phyloP scores from a whole-genome alignment of 75 land plant species.

The Sequoiadendron giganteum region DNA sequence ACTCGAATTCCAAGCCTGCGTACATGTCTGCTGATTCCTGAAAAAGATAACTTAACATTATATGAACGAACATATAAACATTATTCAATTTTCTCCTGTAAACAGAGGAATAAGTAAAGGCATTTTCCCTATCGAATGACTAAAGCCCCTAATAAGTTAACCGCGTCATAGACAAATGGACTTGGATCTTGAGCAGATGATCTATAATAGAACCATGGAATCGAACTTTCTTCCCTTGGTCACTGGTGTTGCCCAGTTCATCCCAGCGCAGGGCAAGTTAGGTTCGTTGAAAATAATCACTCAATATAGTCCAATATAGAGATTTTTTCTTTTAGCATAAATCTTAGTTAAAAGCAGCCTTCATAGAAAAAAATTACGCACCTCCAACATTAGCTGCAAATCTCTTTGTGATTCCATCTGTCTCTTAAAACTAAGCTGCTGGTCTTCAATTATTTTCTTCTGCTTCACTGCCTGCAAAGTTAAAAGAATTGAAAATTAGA shows the following conservation, averaged over 20 bases:
- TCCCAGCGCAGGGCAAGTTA: not conserved
- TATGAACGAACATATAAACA: not conserved
- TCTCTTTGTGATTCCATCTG: not conserved
- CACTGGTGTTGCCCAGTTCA: not conserved
- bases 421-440: not conserved
- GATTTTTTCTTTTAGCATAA: not conserved
- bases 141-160: not conserved
- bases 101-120: not conserved
- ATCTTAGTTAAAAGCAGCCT: not conserved
- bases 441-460: not conserved
- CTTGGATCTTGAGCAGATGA: not conserved
- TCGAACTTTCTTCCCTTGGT: not conserved
- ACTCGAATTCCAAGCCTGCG: not conserved
- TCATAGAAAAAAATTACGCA: not conserved
- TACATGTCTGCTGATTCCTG: constrained; percentile 10
- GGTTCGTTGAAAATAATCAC: not conserved
- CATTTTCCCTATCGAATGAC: not conserved
- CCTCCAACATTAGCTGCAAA: not conserved
- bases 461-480: not conserved
- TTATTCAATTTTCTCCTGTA: not conserved
- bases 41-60: not conserved
- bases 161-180: not conserved
- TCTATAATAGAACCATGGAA: not conserved
- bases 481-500: not conserved
- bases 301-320: not conserved